These are phyloP conservation scores for Blastomyces silverae DNA, from an alignment of 2,329 filamentous ascomycete species.

Conservation along the genomic window DNA sequence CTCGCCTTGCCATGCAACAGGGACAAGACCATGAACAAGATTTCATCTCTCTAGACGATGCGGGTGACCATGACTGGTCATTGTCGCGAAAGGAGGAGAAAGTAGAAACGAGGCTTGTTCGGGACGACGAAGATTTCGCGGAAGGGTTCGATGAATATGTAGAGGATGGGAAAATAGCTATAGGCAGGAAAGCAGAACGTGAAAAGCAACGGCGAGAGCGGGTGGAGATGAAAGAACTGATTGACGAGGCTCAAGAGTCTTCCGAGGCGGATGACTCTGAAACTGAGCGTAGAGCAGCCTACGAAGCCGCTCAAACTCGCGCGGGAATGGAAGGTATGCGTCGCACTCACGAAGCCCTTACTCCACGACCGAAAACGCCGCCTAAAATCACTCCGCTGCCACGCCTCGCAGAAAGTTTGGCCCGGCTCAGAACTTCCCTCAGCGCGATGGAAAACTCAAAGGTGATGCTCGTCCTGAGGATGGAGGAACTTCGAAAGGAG, in stretches of 20 bases:
- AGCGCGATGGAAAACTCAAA: slow-evolving; percentile 58
- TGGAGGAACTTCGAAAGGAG: slow-evolving; percentile 62
- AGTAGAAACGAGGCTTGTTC: slow-evolving; percentile 65
- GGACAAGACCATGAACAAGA: slow-evolving; percentile 23
- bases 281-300: slow-evolving; percentile 63
- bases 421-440: slow-evolving; percentile 56
- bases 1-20: slow-evolving; percentile 67
- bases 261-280: slow-evolving; percentile 60
- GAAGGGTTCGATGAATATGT: slow-evolving; percentile 93
- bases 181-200: slow-evolving; percentile 71
- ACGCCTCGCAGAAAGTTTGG: slow-evolving; percentile 60
- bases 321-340: slow-evolving; percentile 72
- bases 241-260: slow-evolving; percentile 66
- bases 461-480: slow-evolving; percentile 53
- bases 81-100: slow-evolving; percentile 54
- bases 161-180: slow-evolving; percentile 70
- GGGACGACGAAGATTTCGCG: slow-evolving; percentile 83
- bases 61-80: slow-evolving; percentile 41
- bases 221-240: slow-evolving; percentile 74
- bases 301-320: slow-evolving; percentile 77
- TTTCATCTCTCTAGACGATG: slow-evolving; percentile 40
- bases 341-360: slow-evolving; percentile 33
- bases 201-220: slow-evolving; percentile 60
- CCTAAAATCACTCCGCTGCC: slow-evolving; percentile 73
- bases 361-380: slow-evolving; percentile 50